Base-by-base conservation (phyloP, 768 basidiomycete species). In the Fomitopsis serialis region DNA sequence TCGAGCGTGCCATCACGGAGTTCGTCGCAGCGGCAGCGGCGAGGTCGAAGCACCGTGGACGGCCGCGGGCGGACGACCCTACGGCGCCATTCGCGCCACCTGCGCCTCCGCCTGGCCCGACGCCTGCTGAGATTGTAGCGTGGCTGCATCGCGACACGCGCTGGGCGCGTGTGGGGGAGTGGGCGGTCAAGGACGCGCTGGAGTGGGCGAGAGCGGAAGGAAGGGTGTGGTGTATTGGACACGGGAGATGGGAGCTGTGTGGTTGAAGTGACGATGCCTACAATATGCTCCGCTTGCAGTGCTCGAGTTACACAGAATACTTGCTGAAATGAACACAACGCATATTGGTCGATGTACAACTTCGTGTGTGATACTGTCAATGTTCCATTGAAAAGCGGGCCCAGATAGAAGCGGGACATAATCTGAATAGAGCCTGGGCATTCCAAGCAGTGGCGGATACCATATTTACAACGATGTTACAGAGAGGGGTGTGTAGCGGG, bases 101-200 rank as follows among this genome's bases (percentile, higher is more conserved):
- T 27, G 45, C 43, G 61, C 51, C 42, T 19, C 36, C 52, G 25
- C 44, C 59, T 48, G 72, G 69, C 7, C 70, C 67, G 12, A 74
- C 71, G 21, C 72, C 74, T 48, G 75, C 74, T 24, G 78, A 76
- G 4, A 72, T 91, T 21, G 63, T 78, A 23, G 56, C 55, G 1
- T 71, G 69, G 53, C 59, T 91, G 59, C 63, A 64, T 45, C 72
- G 68, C 52, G 88, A 89, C 57, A 82, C 76, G 60, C 73, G 81
- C 27, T 91, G 88, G 88, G 75, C 71, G 56, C 74, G 74, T 58
- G 68, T 90, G 8, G 84, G 84, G 0, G 71, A 75, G 45, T 89
- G 85, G 82, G 74, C 72, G 54, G 74, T 90, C 0, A 73, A 80
- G 50, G 86, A 85, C 47, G 80, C 85, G 1, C 57, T 90, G 59